Evolutionary conservation across 1,284 basidiomycete species (phyloP), one percentile per base, ranked within the genome.

Genomic region (Puccinia hordei): DNA sequence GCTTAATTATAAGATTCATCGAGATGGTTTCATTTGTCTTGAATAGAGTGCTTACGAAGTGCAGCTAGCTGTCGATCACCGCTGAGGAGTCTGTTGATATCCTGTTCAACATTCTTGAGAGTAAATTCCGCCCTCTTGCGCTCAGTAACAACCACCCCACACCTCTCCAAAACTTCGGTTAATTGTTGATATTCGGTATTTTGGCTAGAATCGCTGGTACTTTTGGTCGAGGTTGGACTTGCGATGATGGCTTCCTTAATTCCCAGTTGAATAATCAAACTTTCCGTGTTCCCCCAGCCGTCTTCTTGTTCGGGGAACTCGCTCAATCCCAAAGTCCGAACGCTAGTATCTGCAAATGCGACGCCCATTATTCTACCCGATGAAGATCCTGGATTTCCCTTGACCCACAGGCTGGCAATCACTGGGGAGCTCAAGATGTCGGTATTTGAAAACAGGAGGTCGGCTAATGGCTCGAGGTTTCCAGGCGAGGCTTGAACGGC

Each of bases 261-360:
- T 1, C 94, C 95, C 0, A 99, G 90, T 86, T 99, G 97, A 82
- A 99, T 98, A 68, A 98, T 88, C 19, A 99, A 89, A 3, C 94
- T 95, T 93, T 97, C 84, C 38, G 76, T 82, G 73, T 51, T 44
- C 10, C 30, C 27, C 75, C 63, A 74, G 27, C 51, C 27, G 35
- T 59, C 88, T 82, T 99, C 97, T 83, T 96, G 97, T 85, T 99
- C 97, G 0, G 91, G 90, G 83, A 93, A 99, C 82, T 99, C 94
- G 22, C 93, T 89, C 87, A 98, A 82, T 86, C 89, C 87, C 38
- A 90, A 85, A 63, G 86, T 85, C 73, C 88, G 87, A 80, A 87
- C 86, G 69, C 87, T 87, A 24, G 88, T 88, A 83, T 90, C 89
- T 19, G 88, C 87, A 82, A 88, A 89, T 1, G 89, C 89, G 1